phyloP scores from a whole-genome alignment of 2,329 filamentous ascomycete genomes.

The Pseudogymnoascus sp. region DNA sequence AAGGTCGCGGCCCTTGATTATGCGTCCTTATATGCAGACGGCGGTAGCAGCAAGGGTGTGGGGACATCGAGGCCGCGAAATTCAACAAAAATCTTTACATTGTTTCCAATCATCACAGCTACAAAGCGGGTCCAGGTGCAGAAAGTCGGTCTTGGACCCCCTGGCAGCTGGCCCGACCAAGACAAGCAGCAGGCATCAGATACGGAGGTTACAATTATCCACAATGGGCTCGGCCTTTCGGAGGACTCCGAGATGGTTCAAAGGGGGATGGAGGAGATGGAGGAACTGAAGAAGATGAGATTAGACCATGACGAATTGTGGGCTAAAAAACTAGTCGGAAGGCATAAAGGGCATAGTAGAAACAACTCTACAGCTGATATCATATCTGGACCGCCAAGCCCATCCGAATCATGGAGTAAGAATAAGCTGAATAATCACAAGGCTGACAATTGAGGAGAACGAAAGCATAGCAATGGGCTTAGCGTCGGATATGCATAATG shows the following conservation, averaged over 20 bases:
- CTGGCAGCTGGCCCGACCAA: background rate
- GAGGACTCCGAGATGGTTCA: background rate
- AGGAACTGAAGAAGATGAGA: background rate
- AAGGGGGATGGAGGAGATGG: background rate
- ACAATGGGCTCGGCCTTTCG: background rate
- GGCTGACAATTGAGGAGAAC: background rate
- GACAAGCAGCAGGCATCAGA: background rate
- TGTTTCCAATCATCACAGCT: background rate
- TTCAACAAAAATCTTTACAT: background rate
- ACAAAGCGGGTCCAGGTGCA: background rate
- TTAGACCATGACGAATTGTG: background rate
- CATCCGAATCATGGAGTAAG: background rate
- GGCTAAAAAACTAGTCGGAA: background rate
- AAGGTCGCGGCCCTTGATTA: background rate
- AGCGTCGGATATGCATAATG: background rate
- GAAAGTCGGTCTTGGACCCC: background rate
- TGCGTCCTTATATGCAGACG: background rate
- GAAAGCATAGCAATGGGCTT: background rate
- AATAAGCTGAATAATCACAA: background rate
- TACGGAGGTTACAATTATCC: background rate
- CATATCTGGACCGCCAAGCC: background rate
- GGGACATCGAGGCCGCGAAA: background rate
- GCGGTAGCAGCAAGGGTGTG: background rate
- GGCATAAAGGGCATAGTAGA: background rate
- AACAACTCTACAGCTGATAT: background rate